Percentiles rank a stretch among this genome's conserved stretches.
phyloP scores from a whole-genome alignment of 331 rosid species.

The Telfairia occidentalis region DNA sequence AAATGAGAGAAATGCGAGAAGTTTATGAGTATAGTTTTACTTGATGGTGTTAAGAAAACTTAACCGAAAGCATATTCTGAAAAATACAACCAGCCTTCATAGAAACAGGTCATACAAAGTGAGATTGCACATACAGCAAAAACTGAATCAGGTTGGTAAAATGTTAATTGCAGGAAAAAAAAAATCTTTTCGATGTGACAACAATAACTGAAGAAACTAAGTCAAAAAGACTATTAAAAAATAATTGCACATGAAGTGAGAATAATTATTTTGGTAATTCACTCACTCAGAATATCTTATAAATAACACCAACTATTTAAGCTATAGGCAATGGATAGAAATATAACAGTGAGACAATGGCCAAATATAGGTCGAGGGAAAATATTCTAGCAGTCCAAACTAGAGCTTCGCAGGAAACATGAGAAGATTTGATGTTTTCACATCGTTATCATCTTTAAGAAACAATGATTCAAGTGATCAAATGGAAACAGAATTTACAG shows the following conservation, averaged over 20 bases:
- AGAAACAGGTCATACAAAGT: background rate
- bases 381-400: background rate
- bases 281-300: background rate
- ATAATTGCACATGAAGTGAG: background rate
- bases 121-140: background rate
- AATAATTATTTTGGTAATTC: background rate
- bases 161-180: background rate
- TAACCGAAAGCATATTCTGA: background rate
- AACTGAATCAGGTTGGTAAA: background rate
- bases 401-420: background rate
- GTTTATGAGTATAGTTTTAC: background rate
- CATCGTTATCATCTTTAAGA: background rate
- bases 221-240: background rate
- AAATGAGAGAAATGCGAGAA: constrained; percentile 6
- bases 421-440: background rate
- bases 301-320: background rate
- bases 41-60: background rate
- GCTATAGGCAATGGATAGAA: background rate
- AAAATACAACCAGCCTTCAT: background rate
- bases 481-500: background rate
- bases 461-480: background rate
- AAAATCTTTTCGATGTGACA: background rate
- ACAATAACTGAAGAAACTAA: background rate
- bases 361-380: background rate
- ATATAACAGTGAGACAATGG: background rate